Conservation (phyloP, 805 yeast species). For the Metschnikowia santaceciliae region DNA sequence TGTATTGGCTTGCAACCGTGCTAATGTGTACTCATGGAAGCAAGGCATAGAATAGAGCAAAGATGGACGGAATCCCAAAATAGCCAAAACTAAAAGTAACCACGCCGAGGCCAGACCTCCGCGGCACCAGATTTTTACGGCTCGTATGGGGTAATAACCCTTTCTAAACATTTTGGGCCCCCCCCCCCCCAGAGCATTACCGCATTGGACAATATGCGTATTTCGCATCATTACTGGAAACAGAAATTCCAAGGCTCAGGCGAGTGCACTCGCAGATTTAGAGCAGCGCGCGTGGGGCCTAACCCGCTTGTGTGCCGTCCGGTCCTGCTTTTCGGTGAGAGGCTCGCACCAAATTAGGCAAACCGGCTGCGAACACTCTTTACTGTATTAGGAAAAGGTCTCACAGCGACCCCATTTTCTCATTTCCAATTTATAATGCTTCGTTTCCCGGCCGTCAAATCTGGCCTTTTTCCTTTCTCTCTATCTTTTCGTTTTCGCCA, state of each 20-base stretch:
- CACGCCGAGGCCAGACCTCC: not conserved
- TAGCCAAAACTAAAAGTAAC: not conserved
- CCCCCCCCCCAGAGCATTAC: not conserved
- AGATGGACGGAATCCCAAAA: not conserved
- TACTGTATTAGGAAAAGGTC: conserved; percentile 14
- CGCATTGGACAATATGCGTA: not conserved
- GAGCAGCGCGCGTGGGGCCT: not conserved
- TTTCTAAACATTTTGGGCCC: not conserved
- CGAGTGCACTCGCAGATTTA: not conserved
- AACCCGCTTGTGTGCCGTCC: conserved; percentile 1
- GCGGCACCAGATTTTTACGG: not conserved
- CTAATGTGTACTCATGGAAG: too few relatives aligned
- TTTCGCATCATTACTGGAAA: not conserved
- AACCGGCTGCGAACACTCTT: conserved; percentile 18
- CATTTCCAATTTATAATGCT: conserved; percentile 7
- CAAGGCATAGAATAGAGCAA: not conserved
- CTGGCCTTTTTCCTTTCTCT: not conserved
- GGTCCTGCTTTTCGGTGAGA: not conserved
- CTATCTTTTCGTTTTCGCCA: not conserved
- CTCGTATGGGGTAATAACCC: not conserved
- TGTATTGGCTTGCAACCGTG: too few relatives aligned
- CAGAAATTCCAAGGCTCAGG: conserved; percentile 1
- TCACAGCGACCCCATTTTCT: not conserved
- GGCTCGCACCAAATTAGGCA: conserved; percentile 9
- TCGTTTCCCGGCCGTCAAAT: not conserved